Evolutionary conservation across 768 basidiomycete species (phyloP).

Genomic region (Cystobasidium tubakii): DNA sequence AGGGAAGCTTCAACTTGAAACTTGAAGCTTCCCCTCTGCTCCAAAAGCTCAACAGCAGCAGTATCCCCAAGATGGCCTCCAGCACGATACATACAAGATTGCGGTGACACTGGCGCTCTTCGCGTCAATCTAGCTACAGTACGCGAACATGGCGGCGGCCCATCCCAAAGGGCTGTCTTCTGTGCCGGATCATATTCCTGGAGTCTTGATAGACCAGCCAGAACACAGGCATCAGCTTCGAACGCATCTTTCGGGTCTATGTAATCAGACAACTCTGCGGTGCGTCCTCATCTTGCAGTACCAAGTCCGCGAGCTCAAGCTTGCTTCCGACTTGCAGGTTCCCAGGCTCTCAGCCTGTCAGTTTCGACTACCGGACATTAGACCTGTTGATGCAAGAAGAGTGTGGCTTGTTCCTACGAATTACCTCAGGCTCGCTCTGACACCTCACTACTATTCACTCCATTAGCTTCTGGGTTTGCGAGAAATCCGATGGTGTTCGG

Average conservation of each 20-base stretch:
- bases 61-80: neutral
- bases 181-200: slow-evolving; percentile 43
- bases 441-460: neutral
- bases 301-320: neutral
- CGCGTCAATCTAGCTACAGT: neutral
- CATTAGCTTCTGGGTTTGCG: slow-evolving; percentile 93
- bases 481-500: slow-evolving; percentile 93
- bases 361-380: slow-evolving; percentile 68
- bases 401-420: slow-evolving; percentile 53
- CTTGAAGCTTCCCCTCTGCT: neutral
- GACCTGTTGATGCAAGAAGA: slow-evolving; percentile 73
- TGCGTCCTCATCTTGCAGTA: neutral
- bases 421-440: neutral
- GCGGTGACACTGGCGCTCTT: neutral
- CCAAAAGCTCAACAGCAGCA: neutral
- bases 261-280: slow-evolving; percentile 22
- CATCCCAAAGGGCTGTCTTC: slow-evolving; percentile 18
- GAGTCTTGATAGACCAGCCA: slow-evolving; percentile 38
- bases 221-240: slow-evolving; percentile 39
- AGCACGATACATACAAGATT: neutral
- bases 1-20: neutral
- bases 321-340: slow-evolving; percentile 56
- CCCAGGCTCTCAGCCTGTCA: slow-evolving; percentile 92
- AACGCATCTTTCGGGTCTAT: slow-evolving; percentile 41
- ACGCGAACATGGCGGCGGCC: neutral